phyloP scores from a whole-genome alignment of 2,329 filamentous ascomycete genomes.

The Calonectria leucothoes region DNA sequence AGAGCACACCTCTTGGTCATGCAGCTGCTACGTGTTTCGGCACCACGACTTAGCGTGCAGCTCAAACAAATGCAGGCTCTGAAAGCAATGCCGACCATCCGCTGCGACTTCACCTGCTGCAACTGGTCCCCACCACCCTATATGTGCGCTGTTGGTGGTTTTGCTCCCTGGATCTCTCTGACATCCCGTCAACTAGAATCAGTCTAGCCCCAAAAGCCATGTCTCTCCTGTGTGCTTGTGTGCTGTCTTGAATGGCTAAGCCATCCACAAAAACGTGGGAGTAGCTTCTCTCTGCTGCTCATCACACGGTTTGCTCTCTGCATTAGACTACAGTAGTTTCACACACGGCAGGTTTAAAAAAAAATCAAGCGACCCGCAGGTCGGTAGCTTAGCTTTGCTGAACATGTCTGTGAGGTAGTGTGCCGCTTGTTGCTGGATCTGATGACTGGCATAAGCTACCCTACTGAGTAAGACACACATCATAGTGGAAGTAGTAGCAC shows the following conservation, averaged over 20 bases:
- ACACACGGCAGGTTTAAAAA: neutral
- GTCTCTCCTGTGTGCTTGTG: neutral
- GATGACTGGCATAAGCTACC: neutral
- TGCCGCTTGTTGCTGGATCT: neutral
- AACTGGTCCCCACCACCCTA: neutral
- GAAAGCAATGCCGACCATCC: neutral
- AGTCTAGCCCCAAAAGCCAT: neutral
- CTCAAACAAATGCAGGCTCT: neutral
- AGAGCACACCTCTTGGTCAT: neutral
- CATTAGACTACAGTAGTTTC: constrained; percentile 7
- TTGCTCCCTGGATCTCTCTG: neutral
- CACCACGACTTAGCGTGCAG: neutral
- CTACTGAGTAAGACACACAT: neutral
- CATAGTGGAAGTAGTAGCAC: neutral
- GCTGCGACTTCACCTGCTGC: neutral
- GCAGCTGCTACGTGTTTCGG: neutral
- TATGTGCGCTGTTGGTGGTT: neutral
- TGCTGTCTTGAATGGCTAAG: neutral
- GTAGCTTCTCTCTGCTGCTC: neutral
- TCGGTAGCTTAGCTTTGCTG: neutral
- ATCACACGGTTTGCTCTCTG: neutral
- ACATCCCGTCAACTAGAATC: neutral
- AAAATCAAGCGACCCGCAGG: neutral
- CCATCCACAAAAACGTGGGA: neutral
- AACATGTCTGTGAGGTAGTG: neutral